Evolutionary conservation across 1,139 yeast species (phyloP).

Genomic region (Suhomyces coccinellae): DNA sequence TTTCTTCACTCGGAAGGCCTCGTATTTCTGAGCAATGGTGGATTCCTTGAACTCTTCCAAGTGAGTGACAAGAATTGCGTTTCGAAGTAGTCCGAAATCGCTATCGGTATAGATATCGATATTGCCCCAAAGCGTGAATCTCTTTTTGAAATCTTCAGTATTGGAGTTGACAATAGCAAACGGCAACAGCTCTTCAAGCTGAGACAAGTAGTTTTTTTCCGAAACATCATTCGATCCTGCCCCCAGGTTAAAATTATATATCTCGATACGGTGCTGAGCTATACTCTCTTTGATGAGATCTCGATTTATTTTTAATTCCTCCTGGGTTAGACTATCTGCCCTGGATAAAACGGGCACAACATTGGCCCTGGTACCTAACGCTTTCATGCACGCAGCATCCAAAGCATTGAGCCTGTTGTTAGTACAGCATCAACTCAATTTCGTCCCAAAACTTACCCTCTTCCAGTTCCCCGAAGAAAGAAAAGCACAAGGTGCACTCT

Average conservation of each 20-base stretch:
- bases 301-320: constrained; percentile 48
- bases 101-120: constrained; percentile 15
- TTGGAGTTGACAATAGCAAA: constrained; percentile 17
- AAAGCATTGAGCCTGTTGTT: constrained; percentile 31
- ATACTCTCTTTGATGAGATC: constrained; percentile 46
- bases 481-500: constrained; percentile 65
- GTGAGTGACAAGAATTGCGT: constrained; percentile 18
- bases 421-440: constrained; percentile 6
- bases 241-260: constrained; percentile 45
- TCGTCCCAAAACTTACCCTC: constrained; percentile 30
- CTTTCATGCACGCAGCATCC: constrained; percentile 52
- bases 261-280: constrained; percentile 40
- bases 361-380: constrained; percentile 51
- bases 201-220: constrained; percentile 12
- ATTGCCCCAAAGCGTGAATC: constrained; percentile 17
- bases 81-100: constrained; percentile 15
- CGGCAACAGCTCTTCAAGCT: constrained; percentile 14
- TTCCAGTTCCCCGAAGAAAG: constrained; percentile 58
- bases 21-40: constrained; percentile 17
- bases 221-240: constrained; percentile 8
- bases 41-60: constrained; percentile 19
- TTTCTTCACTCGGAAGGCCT: constrained; percentile 13
- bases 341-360: constrained; percentile 58
- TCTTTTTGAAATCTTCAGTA: constrained; percentile 2
- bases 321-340: constrained; percentile 54